Conservation (phyloP, 83 land plant genomes). For the Diphasiastrum complanatum region DNA sequence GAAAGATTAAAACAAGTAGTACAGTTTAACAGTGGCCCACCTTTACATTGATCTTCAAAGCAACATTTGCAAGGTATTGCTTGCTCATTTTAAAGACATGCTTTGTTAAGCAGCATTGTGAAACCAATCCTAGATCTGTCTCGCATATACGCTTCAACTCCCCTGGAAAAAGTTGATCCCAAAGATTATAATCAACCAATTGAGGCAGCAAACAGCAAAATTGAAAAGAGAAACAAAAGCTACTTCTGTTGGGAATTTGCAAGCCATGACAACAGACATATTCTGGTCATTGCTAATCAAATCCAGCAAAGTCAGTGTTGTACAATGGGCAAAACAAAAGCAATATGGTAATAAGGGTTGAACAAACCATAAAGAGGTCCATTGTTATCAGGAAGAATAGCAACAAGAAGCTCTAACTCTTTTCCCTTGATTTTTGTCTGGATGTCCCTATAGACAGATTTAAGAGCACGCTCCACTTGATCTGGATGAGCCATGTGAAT, state of each 20-base stretch:
- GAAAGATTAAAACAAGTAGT: no score
- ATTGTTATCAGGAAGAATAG: conserved; percentile 78
- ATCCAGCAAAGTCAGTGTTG: not conserved
- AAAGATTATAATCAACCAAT: not conserved
- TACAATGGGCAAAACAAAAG: not conserved
- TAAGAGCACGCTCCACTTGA: conserved; percentile 63
- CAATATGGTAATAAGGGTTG: not conserved
- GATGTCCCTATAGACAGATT: conserved; percentile 48
- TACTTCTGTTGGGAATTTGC: no score
- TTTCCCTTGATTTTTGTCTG: conserved; percentile 42
- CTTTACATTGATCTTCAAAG: conserved; percentile 87
- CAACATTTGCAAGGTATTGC: conserved; percentile 85
- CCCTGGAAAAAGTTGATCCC: conserved; percentile 40
- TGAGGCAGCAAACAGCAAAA: no score
- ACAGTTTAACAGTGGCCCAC: no score
- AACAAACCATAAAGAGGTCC: conserved; percentile 79
- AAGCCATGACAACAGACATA: no score
- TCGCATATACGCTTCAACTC: conserved; percentile 86
- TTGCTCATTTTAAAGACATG: conserved; percentile 72
- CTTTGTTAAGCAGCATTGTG: conserved; percentile 81
- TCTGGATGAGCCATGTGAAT: conserved; percentile 53
- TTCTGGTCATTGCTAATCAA: not conserved
- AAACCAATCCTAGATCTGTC: conserved; percentile 79
- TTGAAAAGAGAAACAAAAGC: no score
- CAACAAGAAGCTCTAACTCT: conserved; percentile 66